Evolutionary conservation across 768 basidiomycete species (phyloP), one percentile per base, ranked within the genome.

Genomic region (Macrocybe gigantea): DNA sequence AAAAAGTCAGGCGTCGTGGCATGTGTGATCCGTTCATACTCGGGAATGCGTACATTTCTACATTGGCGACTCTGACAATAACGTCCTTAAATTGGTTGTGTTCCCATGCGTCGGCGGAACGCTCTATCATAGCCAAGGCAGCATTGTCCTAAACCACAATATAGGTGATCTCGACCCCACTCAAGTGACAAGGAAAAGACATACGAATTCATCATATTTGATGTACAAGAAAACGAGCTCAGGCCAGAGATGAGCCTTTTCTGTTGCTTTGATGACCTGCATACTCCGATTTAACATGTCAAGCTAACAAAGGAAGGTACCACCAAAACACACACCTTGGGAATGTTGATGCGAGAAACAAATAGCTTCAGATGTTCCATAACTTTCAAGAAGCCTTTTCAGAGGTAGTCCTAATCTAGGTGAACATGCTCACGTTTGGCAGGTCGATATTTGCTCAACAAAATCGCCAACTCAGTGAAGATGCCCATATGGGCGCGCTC

Each of bases 1-100:
- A 44, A 34, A 58, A 48, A 58, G 50, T 45, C 49, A 40, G 10
- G 38, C 45, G 42, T 10, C 13, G 14, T 31, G 31, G 36, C 10
- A 35, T 6, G 11, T 5, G 12, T 15, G 11, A 14, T 22, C 22
- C 22, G 22, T 22, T 22, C 22, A 22, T 22, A 32, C 5, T 14
- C 5, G 36, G 43, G 47, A 8, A 30, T 22, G 56, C 82, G 50
- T 65, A 89, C 89, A 99, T 97, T 71, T 99, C 96, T 52, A 98
- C 81, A 60, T 99, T 99, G 41, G 96, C 95, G 14, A 88, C 94
- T 50, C 94, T 89, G 60, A 97, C 90, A 47, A 96, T 79, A 49
- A 96, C 85, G 57, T 98, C 96, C 77, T 98, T 98, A 84, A 99
- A 99, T 65, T 97, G 95, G 60, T 92, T 94, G 71, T 99, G 96